Base-by-base conservation (phyloP, 1,139 yeast species). In the Yamadazyma spencermartinsiae region DNA sequence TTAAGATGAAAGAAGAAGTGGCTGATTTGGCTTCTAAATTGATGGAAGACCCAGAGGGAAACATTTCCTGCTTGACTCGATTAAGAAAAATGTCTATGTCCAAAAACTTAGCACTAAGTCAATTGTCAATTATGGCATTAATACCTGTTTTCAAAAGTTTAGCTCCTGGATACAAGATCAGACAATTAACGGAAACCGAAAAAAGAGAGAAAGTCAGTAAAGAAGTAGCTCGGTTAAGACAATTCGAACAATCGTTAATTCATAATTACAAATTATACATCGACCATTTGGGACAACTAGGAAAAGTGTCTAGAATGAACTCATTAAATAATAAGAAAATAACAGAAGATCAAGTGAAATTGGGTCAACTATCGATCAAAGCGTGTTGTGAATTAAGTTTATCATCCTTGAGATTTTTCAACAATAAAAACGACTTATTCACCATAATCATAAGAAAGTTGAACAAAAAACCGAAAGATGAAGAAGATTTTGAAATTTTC, bases 21-120 rank as follows among this genome's bases (percentile, higher is more conserved):
- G 96, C 98, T 0, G 82, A 77, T 12, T 61, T 84, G 37, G 96
- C 95, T 1, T 86, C 86, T 24, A 76, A 75, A 37, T 64, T 92
- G 30, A 80, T 82, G 54, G 96, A 90, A 59, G 89, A 88, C 44
- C 97, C 98, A 1, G 98, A 92, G 58, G 96, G 87, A 53, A 79
- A 90, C 55, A 71, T 84, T 11, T 60, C 76, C 4, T 73, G 82
- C 35, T 67, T 92, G 18, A 74, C 86, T 3, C 78, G 90, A 53
- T 68, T 92, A 37, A 69, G 90, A 33, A 83, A 79, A 46, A 80
- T 87, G 83, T 72, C 87, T 1, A 75, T 72, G 43, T 81, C 92
- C 1, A 76, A 74, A 50, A 80, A 84, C 50, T 71, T 82, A 32
- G 81, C 79, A 40, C 81, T 88, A 5, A 73, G 86, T 40, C 89